Conservation (phyloP, 2,329 filamentous ascomycete genomes). For the Ceratocystiopsis minuta region DNA sequence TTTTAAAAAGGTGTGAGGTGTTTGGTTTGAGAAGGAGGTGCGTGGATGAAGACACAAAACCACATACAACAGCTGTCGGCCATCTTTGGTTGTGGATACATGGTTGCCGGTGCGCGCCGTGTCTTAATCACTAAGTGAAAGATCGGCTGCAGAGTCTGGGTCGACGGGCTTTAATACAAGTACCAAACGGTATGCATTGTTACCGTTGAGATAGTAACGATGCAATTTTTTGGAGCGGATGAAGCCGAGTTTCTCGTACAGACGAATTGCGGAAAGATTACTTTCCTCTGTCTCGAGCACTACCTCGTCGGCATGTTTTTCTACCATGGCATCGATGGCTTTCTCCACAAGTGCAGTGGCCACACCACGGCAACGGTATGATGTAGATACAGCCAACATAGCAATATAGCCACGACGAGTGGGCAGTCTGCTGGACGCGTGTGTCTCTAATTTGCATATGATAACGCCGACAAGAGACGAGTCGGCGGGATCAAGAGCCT, state of each 20-base stretch:
- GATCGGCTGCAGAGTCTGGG: constrained; percentile 19
- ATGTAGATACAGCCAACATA: constrained; percentile 82
- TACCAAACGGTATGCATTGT: constrained; percentile 78
- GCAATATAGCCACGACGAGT: constrained; percentile 85
- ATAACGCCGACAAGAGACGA: constrained; percentile 68
- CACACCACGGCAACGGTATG: constrained; percentile 69
- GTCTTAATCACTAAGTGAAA: constrained; percentile 17
- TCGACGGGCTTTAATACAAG: constrained; percentile 50
- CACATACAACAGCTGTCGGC: too few species aligned
- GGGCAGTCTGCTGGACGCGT: constrained; percentile 59
- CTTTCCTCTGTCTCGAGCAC: constrained; percentile 92
- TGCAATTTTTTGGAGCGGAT: constrained; percentile 82
- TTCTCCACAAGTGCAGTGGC: constrained; percentile 75
- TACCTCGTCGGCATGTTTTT: constrained; percentile 74
- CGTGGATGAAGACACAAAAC: too few species aligned
- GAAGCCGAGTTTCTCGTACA: constrained; percentile 89
- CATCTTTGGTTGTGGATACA: too few species aligned
- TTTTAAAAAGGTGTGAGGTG: too few species aligned
- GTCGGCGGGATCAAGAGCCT: constrained; percentile 43
- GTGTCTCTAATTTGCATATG: constrained; percentile 83
- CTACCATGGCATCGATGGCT: constrained; percentile 82
- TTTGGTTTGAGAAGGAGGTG: too few species aligned
- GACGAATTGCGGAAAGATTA: constrained; percentile 72
- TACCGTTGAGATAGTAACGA: constrained; percentile 91
- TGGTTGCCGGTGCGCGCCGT: not conserved